A percentile compares a stretch with the other conserved stretches of the same genome.
Evolutionary conservation across 2,329 filamentous ascomycete species (phyloP).

Genomic region (Alternaria metachromatica): DNA sequence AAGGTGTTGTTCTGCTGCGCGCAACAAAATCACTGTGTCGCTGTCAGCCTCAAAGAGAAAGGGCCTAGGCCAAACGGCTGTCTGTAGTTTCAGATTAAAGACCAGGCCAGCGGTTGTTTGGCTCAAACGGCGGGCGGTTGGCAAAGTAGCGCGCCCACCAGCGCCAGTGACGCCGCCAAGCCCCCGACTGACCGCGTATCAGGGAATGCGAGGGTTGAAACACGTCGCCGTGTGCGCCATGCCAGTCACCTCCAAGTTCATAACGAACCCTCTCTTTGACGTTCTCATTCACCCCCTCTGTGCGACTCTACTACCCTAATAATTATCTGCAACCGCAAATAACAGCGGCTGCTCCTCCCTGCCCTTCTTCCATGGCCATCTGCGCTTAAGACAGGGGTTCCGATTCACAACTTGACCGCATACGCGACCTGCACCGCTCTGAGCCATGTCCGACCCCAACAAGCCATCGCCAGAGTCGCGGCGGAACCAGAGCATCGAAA

Average conservation of each 20-base stretch:
- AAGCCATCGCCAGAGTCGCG: conserved; percentile 2
- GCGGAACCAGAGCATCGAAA: conserved; percentile 46
- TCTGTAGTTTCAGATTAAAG: background rate
- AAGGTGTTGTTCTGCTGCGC: background rate
- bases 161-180: conserved; percentile 23
- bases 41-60: background rate
- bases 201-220: conserved; percentile 22
- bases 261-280: conserved; percentile 8
- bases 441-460: conserved; percentile 12
- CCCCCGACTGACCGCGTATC: conserved; percentile 7
- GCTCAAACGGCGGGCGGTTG: conserved; percentile 15
- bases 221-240: conserved; percentile 8
- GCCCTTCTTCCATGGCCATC: conserved; percentile 11
- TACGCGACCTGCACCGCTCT: conserved; percentile 4
- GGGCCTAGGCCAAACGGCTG: background rate
- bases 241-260: conserved; percentile 10
- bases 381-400: conserved; percentile 12
- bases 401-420: conserved; percentile 1
- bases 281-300: conserved; percentile 4
- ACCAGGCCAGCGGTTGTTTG: conserved; percentile 8
- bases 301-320: background rate
- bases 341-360: conserved; percentile 1
- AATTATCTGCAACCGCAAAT: background rate
- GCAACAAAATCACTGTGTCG: background rate
- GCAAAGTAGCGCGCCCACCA: background rate